phyloP scores from a whole-genome alignment of 441 rosid genomes.

The Isatis lusitanica region DNA sequence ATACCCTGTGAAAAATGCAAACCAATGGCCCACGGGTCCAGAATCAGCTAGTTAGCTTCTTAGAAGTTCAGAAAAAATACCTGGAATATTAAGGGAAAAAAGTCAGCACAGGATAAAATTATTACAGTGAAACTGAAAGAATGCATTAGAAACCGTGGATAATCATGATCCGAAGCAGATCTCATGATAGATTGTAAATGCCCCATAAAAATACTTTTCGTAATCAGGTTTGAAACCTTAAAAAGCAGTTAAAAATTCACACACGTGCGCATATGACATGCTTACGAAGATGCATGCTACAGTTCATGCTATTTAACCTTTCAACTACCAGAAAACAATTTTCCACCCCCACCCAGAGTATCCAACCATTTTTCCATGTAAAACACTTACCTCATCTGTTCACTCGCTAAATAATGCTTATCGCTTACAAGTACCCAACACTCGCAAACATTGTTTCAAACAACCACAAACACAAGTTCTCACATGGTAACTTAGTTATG shows the following conservation, averaged over 20 bases:
- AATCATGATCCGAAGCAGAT: not conserved
- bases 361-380: not conserved
- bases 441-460: not conserved
- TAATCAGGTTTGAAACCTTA: not conserved
- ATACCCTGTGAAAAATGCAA: constrained; percentile 90
- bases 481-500: not conserved
- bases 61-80: constrained; percentile 97
- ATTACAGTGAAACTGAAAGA: not conserved
- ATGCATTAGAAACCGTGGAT: not conserved
- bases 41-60: constrained; percentile 92
- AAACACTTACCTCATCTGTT: constrained; percentile 3
- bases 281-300: not conserved
- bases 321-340: not conserved
- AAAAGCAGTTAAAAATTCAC: not conserved
- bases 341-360: not conserved
- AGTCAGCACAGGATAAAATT: constrained; percentile 52
- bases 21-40: constrained; percentile 90
- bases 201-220: not conserved
- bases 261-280: not conserved
- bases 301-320: constrained; percentile 1
- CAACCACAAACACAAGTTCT: not conserved
- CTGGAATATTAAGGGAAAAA: constrained; percentile 78
- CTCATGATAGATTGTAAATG: not conserved
- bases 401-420: constrained; percentile 3
- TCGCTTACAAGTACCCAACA: constrained; percentile 1